Percentiles rank a stretch among this genome's conserved stretches.
Conservation (phyloP, 83 land plant species). For the Picea abies region DNA sequence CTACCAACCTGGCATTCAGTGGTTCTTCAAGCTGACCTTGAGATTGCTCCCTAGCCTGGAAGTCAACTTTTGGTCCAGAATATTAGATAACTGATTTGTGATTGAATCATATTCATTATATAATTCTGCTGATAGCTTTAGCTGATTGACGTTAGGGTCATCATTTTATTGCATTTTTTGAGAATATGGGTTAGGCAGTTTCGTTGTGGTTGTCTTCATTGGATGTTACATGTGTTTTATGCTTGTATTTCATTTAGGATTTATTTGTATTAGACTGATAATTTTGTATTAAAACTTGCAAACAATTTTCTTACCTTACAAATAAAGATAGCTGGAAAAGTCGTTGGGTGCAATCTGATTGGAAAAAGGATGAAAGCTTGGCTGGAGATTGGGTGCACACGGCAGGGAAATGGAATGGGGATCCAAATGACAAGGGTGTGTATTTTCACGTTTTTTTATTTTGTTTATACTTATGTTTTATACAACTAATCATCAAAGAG, state of each 20-base stretch:
- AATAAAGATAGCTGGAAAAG: slow-evolving; percentile 81
- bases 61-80: too few relatives aligned
- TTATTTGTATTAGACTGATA: not conserved
- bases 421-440: slow-evolving; percentile 65
- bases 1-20: too few relatives aligned
- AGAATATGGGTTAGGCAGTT: too few relatives aligned
- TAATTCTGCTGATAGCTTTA: not conserved
- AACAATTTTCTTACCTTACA: not conserved
- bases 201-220: too few relatives aligned
- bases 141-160: not conserved
- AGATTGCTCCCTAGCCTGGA: too few relatives aligned
- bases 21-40: too few relatives aligned
- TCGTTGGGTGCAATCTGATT: slow-evolving; percentile 88
- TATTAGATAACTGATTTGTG: too few relatives aligned
- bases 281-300: not conserved
- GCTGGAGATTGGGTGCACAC: slow-evolving; percentile 75
- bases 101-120: too few relatives aligned
- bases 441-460: not conserved
- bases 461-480: not conserved
- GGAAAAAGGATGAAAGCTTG: slow-evolving; percentile 68
- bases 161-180: too few relatives aligned
- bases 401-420: slow-evolving; percentile 77
- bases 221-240: too few relatives aligned
- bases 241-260: not conserved
- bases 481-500: not conserved